Evolutionary conservation across 768 basidiomycete genomes (phyloP).

Genomic region (Dendrothele bispora): DNA sequence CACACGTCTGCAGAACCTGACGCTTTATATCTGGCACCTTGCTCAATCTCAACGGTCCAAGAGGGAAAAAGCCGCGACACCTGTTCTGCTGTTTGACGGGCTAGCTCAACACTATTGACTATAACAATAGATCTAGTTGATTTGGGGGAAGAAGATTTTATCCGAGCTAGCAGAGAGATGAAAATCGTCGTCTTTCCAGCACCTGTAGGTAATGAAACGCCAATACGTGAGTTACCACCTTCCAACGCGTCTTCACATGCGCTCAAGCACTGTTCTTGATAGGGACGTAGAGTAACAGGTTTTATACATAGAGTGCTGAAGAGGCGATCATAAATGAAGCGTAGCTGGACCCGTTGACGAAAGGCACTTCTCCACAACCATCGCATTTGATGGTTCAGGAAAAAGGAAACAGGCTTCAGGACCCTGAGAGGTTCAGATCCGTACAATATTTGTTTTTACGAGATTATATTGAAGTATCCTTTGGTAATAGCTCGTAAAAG

Average conservation of each 20-base stretch:
- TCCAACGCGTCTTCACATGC: slow-evolving; percentile 73
- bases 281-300: slow-evolving; percentile 68
- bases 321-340: too few species aligned
- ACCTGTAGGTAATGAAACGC: slow-evolving; percentile 84
- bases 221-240: slow-evolving; percentile 47
- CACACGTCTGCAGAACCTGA: slow-evolving; percentile 86
- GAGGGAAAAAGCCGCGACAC: slow-evolving; percentile 64
- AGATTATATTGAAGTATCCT: too few species aligned
- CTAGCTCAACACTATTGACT: slow-evolving; percentile 89
- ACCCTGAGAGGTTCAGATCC: too few species aligned
- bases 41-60: slow-evolving; percentile 90
- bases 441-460: too few species aligned
- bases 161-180: slow-evolving; percentile 71
- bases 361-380: too few species aligned
- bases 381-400: too few species aligned
- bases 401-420: too few species aligned
- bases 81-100: slow-evolving; percentile 79
- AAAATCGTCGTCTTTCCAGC: slow-evolving; percentile 93
- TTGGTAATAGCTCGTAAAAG: too few species aligned
- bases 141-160: slow-evolving; percentile 43
- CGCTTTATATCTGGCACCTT: slow-evolving; percentile 73
- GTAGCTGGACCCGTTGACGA: too few species aligned
- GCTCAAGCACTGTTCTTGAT: slow-evolving; percentile 79
- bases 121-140: slow-evolving; percentile 73
- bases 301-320: too few species aligned